Evolutionary conservation across 164 flowering plant genomes (phyloP), one percentile per base, ranked within the genome.

Genomic region (Saururus chinensis): DNA sequence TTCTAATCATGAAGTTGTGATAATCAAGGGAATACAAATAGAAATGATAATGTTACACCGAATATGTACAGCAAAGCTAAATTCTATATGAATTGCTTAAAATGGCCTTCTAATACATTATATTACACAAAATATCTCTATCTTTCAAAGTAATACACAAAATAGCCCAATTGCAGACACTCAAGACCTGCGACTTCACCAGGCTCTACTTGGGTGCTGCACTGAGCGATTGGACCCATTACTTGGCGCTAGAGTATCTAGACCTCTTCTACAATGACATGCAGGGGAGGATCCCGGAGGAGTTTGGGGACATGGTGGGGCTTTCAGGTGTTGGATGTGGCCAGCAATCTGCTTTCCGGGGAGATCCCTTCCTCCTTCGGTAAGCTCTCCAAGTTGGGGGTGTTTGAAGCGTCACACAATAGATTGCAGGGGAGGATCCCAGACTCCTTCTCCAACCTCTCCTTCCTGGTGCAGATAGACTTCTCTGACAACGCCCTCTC

Each of bases 361-460:
- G 92, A 86, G 69, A 91, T 91, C 58, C 98, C 98, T 0, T 45
- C 74, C 19, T 66, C 81, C 4, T 78, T 84, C 23, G 98, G 98
- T 9, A 75, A 76, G 49, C 79, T 91, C 3, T 76, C 73, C 69
- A 78, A 86, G 57, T 66, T 91, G 16, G 95, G 95, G 21, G 92
- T 88, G n/a, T 87, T 91, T 61, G 98, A 91, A 70, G 93, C 92
- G 9, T 89, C 98, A 0, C 77, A 89, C 62, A 92, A 92, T 61
- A 77, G 84, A 56, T 64, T 92, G 59, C 91, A 87, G 63, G 98
- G 98, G 11, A 71, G 64, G 24, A 89, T 92, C 55, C 96, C 98
- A 0, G 95, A 87, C 19, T 89, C 96, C 0, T 84, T 92, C 68
- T 78, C 95, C 14, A 81, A 77, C 59, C 76, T 92, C 6, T 82